These are phyloP conservation scores for Geotrichum aggregatum DNA, from an alignment of 1,139 yeast species.

Conservation along the genomic window DNA sequence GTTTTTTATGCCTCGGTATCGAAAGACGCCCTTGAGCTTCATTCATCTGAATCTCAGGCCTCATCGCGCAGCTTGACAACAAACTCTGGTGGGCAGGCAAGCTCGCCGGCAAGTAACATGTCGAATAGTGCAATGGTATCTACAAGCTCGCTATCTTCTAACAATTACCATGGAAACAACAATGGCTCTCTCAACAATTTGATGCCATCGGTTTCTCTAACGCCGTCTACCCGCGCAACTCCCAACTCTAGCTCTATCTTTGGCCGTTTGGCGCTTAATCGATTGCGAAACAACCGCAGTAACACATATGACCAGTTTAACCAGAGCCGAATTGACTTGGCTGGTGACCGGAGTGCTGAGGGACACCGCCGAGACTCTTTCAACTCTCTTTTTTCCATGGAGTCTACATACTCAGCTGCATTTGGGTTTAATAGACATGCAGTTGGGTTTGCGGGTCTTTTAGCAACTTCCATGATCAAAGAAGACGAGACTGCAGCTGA, in stretches of 20 bases:
- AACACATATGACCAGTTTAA: conserved; percentile 23
- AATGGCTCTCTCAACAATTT: conserved; percentile 9
- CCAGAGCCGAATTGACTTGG: conserved; percentile 28
- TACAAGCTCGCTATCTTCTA: conserved; percentile 11
- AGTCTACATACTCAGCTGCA: conserved; percentile 28
- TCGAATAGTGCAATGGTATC: conserved; percentile 10
- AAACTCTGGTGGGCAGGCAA: background rate
- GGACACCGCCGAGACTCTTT: conserved; percentile 31
- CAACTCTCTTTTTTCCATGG: conserved; percentile 33
- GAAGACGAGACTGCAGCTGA: conserved; percentile 27
- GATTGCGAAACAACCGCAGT: conserved; percentile 9
- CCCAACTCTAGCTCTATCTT: conserved; percentile 14
- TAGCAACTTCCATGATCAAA: conserved; percentile 36
- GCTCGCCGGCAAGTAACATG: background rate
- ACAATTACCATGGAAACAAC: background rate
- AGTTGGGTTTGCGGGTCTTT: conserved; percentile 38
- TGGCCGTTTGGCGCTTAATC: conserved; percentile 14
- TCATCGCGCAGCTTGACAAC: conserved; percentile 8
- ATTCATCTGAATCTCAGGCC: conserved; percentile 12
- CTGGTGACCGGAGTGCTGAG: conserved; percentile 20
- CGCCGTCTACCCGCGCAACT: conserved; percentile 16
- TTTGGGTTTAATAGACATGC: conserved; percentile 33
- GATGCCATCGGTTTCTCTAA: conserved; percentile 21
- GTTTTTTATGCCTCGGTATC: conserved; percentile 31
- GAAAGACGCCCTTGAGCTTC: conserved; percentile 32